Evolutionary conservation across 768 basidiomycete genomes (phyloP).

Genomic region (Strobilomyces dryophilus): DNA sequence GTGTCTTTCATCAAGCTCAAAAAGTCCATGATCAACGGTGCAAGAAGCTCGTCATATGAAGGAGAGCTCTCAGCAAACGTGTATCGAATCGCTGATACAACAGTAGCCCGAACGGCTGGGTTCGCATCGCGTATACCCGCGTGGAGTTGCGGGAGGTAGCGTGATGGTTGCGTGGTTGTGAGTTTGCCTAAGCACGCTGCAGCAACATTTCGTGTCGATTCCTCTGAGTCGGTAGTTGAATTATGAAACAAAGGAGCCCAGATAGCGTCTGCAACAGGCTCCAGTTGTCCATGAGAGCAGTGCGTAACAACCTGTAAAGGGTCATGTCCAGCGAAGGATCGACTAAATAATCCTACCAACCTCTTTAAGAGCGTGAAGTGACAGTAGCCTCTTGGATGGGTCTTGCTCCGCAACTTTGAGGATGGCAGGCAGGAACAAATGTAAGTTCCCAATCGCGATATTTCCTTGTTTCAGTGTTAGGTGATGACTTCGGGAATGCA

Average conservation of each 20-base stretch:
- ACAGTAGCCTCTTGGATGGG: conserved; percentile 74
- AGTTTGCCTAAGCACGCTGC: conserved; percentile 96
- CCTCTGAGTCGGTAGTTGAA: conserved; percentile 78
- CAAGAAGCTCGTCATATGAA: conserved; percentile 87
- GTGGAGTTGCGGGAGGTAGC: conserved; percentile 91
- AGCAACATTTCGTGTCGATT: conserved; percentile 89
- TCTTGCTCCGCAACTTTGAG: conserved; percentile 74
- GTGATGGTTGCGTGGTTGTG: conserved; percentile 84
- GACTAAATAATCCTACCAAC: conserved; percentile 33
- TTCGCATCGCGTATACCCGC: conserved; percentile 67
- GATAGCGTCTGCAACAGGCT: conserved; percentile 80
- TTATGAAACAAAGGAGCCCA: conserved; percentile 93
- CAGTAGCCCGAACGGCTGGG: conserved; percentile 76
- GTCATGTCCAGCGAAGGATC: background rate
- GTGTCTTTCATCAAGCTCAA: conserved; percentile 84
- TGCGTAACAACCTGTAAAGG: conserved; percentile 78
- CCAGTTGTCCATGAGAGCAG: conserved; percentile 78
- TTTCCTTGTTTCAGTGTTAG: conserved; percentile 55
- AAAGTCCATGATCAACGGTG: conserved; percentile 87
- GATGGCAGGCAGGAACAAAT: conserved; percentile 81
- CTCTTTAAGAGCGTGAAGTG: conserved; percentile 92
- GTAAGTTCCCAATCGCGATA: conserved; percentile 90
- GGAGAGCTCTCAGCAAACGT: conserved; percentile 84
- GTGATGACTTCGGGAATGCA: background rate
- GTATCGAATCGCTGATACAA: conserved; percentile 88